These are phyloP conservation scores for Ganoderma meredithae DNA, from an alignment of 1,284 basidiomycete genomes.

Conservation along the genomic window DNA sequence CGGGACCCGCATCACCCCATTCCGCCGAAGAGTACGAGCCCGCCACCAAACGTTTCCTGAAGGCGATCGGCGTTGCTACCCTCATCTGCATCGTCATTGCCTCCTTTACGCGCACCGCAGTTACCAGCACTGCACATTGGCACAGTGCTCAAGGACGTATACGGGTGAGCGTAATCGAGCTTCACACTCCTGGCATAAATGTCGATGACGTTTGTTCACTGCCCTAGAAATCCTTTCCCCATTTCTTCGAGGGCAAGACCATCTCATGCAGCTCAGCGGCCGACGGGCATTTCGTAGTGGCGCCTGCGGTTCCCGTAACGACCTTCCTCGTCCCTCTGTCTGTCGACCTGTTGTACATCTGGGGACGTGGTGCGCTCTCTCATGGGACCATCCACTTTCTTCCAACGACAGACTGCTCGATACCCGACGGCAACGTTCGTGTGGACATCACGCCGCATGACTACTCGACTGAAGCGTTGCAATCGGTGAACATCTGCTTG, in stretches of 20 bases:
- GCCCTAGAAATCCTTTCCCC: neutral
- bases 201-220: neutral
- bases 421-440: slow-evolving; percentile 25
- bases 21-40: slow-evolving; percentile 26
- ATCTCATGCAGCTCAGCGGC: slow-evolving; percentile 22
- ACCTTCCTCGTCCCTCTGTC: slow-evolving; percentile 37
- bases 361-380: slow-evolving; percentile 35
- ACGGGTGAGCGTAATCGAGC: slow-evolving; percentile 9
- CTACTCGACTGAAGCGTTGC: slow-evolving; percentile 18
- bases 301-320: neutral
- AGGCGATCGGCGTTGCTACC: slow-evolving; percentile 38
- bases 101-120: slow-evolving; percentile 31
- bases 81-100: slow-evolving; percentile 37
- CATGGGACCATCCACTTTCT: slow-evolving; percentile 32
- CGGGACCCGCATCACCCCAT: slow-evolving; percentile 16
- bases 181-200: no score
- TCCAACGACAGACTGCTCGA: slow-evolving; percentile 6
- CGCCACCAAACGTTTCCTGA: slow-evolving; percentile 37
- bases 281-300: neutral
- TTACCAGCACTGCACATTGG: slow-evolving; percentile 20
- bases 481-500: slow-evolving; percentile 34
- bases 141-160: slow-evolving; percentile 11
- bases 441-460: slow-evolving; percentile 36
- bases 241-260: slow-evolving; percentile 26
- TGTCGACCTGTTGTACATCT: slow-evolving; percentile 37